These are phyloP conservation scores for Yamadazyma spencermartinsiae DNA, from an alignment of 1,139 yeast species.

Conservation along the genomic window DNA sequence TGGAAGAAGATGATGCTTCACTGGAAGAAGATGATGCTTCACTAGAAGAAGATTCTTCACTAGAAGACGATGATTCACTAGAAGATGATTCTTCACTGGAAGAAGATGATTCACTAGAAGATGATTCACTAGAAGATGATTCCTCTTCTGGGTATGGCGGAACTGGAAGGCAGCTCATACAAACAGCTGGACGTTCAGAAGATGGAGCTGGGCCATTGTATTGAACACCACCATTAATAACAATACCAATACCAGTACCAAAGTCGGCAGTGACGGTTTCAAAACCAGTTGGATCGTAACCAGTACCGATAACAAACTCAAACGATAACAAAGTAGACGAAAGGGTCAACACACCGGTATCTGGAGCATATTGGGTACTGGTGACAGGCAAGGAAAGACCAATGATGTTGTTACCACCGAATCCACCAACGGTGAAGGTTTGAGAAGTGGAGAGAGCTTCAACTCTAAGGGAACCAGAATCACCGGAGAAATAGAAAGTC, in stretches of 20 bases:
- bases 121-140: conserved; percentile 2
- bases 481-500: conserved; percentile 22
- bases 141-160: conserved; percentile 12
- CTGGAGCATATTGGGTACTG: conserved; percentile 12
- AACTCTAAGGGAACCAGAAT: conserved; percentile 21
- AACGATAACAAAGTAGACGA: conserved; percentile 13
- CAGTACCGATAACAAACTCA: conserved; percentile 19
- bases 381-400: conserved; percentile 22
- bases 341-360: conserved; percentile 6
- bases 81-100: conserved; percentile 3
- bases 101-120: conserved; percentile 6
- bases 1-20: conserved; percentile 7
- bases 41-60: conserved; percentile 8
- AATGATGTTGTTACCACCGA: conserved; percentile 31
- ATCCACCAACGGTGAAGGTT: conserved; percentile 31
- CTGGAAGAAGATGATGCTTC: conserved; percentile 4
- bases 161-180: conserved; percentile 12
- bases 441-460: conserved; percentile 19
- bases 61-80: conserved; percentile 3
- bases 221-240: conserved; percentile 12
- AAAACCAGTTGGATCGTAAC: conserved; percentile 15
- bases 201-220: conserved; percentile 20
- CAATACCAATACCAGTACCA: conserved; percentile 13
- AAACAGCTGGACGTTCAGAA: conserved; percentile 12
- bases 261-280: conserved; percentile 3